Conservation (phyloP, 441 rosid genomes). For the Adansonia rubrostipa region DNA sequence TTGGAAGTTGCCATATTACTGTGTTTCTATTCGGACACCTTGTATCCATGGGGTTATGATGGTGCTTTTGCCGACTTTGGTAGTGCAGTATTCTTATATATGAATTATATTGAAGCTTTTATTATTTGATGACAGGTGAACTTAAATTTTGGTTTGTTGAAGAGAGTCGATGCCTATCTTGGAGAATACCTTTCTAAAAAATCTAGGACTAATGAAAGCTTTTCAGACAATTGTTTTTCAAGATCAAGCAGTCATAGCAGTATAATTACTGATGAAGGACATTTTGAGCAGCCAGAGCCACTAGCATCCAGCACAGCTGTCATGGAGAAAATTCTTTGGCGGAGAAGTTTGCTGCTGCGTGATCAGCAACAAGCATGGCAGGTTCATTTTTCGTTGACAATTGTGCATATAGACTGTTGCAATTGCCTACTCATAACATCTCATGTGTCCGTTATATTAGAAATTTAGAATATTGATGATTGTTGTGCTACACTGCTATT, state of each 20-base stretch:
- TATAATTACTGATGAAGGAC: constrained; percentile 67
- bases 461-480: constrained; percentile 14
- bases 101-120: constrained; percentile 15
- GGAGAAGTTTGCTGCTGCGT: constrained; percentile 62
- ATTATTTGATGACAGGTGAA: constrained; percentile 56
- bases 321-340: constrained; percentile 55
- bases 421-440: constrained; percentile 10
- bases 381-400: constrained; percentile 50
- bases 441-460: constrained; percentile 9
- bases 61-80: constrained; percentile 17
- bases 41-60: not conserved
- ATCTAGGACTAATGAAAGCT: constrained; percentile 44
- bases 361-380: constrained; percentile 79
- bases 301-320: constrained; percentile 52
- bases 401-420: constrained; percentile 20
- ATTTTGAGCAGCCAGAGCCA: constrained; percentile 72
- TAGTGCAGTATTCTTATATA: constrained; percentile 10
- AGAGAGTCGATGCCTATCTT: constrained; percentile 64
- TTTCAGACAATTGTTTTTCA: constrained; percentile 51
- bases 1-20: constrained; percentile 11
- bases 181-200: constrained; percentile 62
- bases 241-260: constrained; percentile 67
- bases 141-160: constrained; percentile 59
- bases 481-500: constrained; percentile 15
- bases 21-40: not conserved